Evolutionary conservation across 768 basidiomycete genomes (phyloP).

Genomic region (Auricularia cornea): DNA sequence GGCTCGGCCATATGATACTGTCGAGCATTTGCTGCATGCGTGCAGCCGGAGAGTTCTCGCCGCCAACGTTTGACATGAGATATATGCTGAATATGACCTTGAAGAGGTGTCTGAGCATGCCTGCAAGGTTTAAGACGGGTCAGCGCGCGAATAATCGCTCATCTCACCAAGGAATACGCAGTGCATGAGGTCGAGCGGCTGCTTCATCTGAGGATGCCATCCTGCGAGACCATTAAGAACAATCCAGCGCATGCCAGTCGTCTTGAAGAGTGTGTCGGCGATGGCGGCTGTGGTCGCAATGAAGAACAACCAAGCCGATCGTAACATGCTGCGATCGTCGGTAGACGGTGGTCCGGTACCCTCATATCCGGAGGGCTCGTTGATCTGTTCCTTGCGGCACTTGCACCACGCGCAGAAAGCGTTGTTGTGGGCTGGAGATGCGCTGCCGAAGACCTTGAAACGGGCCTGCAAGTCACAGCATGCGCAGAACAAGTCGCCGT

Average conservation of each 20-base stretch:
- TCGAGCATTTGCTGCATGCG: conserved; percentile 21
- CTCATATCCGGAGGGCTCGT: conserved; percentile 11
- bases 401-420: conserved; percentile 23
- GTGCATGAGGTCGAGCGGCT: conserved; percentile 26
- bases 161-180: conserved; percentile 22
- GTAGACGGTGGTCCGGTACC: too few species aligned
- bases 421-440: conserved; percentile 18
- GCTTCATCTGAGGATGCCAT: conserved; percentile 20
- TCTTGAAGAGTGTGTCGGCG: conserved; percentile 11
- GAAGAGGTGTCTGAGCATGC: conserved; percentile 17
- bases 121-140: too few species aligned
- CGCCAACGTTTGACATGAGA: conserved; percentile 19
- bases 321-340: background rate
- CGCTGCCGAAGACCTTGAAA: conserved; percentile 14
- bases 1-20: conserved; percentile 21
- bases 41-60: conserved; percentile 8
- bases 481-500: conserved; percentile 18
- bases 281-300: background rate
- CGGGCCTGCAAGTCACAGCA: conserved; percentile 21
- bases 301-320: conserved; percentile 4
- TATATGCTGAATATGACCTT: conserved; percentile 17
- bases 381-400: conserved; percentile 13
- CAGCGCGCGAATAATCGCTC: too few species aligned
- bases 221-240: conserved; percentile 18
- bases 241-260: conserved; percentile 17